Evolutionary conservation across 805 yeast species (phyloP), one percentile per base, ranked within the genome.

Genomic region (Zygosaccharomyces gambellarensis): DNA sequence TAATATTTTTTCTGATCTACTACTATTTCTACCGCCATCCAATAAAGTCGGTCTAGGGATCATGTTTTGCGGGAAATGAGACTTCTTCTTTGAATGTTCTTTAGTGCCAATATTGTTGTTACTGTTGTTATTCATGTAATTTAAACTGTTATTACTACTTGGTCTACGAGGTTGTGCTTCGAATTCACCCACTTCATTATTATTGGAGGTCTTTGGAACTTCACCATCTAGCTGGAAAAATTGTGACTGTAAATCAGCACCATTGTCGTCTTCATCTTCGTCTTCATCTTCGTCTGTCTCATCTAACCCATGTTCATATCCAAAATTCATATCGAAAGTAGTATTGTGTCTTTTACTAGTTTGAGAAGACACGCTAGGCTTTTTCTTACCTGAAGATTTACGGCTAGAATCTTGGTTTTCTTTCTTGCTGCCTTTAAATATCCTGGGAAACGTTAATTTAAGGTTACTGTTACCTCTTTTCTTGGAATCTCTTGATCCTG

Each of bases 241-340:
- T 36, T 57, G 56, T 1, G 62, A 57, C 22, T 53, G 56, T 27
- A 58, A 34, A 28, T 58, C 50, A 9, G 51, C 51, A 28, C 54
- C 54, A 31, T 58, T 58, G 8, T 54, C 63, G 36, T 58, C 64
- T 5, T 63, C 65, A 19, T 64, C 67, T 10, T 62, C 67, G 11
- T 59, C 67, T 17, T 64, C 68, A 21, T 66, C 70, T 12, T 65
- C 70, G 30, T 64, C 68, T 31, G 62, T 67, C 17, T 65, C 66
- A 19, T 63, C 67, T 3, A 63, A 43, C 43, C 57, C 59, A 29
- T 62, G 65, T 48, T 64, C 64, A 44, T 61, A 64, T 46, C 64
- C 68, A 48, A 63, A 63, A 25, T 60, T 60, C 57, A 62, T 56
- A 11, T 62, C 57, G 45, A 60, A 63, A 19, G 49, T 49, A 29